Conservation (phyloP, 306 rosid genomes). For the Pyrus betulifolia region DNA sequence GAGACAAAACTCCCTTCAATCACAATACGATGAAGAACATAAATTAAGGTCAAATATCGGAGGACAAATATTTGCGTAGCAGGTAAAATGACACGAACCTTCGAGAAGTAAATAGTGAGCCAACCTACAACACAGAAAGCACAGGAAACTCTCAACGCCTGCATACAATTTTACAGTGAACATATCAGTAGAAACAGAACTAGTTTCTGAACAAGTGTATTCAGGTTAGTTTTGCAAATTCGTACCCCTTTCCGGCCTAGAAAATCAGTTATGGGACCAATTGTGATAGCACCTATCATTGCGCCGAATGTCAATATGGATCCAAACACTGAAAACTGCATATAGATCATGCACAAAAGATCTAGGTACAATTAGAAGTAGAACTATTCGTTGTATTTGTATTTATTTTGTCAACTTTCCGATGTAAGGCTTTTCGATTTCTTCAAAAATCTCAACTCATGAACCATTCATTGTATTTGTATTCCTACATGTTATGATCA, state of each 20-base stretch:
- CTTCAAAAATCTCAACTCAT: not conserved
- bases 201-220: not conserved
- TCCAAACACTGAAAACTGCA: conserved; percentile 83
- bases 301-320: conserved; percentile 93
- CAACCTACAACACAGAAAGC: conserved; percentile 70
- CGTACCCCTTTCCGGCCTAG: conserved; percentile 81
- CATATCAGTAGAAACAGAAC: not conserved
- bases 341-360: not conserved
- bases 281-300: conserved; percentile 87
- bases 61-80: not conserved
- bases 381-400: not conserved
- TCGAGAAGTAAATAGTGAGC: conserved; percentile 66
- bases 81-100: conserved; percentile 37
- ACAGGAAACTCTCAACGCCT: conserved; percentile 81
- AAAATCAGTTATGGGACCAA: conserved; percentile 67
- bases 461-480: not conserved
- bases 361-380: not conserved
- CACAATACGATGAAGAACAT: conserved; percentile 6
- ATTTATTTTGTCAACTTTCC: no score
- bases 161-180: conserved; percentile 22
- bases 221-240: not conserved
- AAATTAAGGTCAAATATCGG: conserved; percentile 1
- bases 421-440: no score
- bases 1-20: conserved; percentile 48
- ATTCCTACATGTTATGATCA: not conserved